A percentile compares a stretch with the other conserved stretches of the same genome.
These are phyloP conservation scores for Aspergillus campestris DNA, from an alignment of 495 filamentous ascomycete species.

Conservation along the genomic window DNA sequence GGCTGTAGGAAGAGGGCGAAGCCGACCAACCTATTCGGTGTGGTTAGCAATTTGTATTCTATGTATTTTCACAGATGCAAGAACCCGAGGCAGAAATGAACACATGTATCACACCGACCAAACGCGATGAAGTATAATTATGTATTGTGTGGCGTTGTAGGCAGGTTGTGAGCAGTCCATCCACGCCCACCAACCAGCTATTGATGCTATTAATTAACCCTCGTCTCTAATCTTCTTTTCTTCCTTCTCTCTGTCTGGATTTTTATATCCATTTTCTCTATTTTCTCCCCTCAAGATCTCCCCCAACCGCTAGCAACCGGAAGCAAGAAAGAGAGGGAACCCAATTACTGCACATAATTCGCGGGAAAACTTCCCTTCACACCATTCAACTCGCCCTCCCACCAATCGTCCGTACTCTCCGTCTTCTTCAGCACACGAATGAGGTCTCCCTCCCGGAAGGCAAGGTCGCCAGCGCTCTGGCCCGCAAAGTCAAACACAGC, in stretches of 20 bases:
- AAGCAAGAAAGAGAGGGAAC: neutral
- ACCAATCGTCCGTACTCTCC: slow-evolving; percentile 86
- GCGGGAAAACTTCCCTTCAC: slow-evolving; percentile 75
- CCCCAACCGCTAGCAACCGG: neutral
- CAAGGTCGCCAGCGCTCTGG: slow-evolving; percentile 63
- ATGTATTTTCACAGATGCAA: too few relatives aligned
- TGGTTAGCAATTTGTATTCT: too few relatives aligned
- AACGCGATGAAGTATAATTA: too few relatives aligned
- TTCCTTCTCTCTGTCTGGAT: neutral
- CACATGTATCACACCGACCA: too few relatives aligned
- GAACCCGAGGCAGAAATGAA: too few relatives aligned
- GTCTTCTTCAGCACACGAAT: slow-evolving; percentile 83
- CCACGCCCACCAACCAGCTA: neutral
- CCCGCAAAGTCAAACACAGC: slow-evolving; percentile 77
- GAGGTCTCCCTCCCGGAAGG: slow-evolving; percentile 74
- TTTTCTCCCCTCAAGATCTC: neutral
- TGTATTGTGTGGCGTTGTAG: too few relatives aligned
- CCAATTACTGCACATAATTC: slow-evolving; percentile 57
- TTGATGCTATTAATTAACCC: neutral
- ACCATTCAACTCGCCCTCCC: slow-evolving; percentile 80
- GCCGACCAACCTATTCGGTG: too few relatives aligned
- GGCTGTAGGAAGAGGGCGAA: too few relatives aligned
- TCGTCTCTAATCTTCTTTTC: neutral
- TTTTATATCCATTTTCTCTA: neutral
- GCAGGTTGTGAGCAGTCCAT: too few relatives aligned